Percentiles rank a stretch among this genome's conserved stretches.
Evolutionary conservation across 1,284 basidiomycete genomes (phyloP).

Genomic region (Irpex sp.): DNA sequence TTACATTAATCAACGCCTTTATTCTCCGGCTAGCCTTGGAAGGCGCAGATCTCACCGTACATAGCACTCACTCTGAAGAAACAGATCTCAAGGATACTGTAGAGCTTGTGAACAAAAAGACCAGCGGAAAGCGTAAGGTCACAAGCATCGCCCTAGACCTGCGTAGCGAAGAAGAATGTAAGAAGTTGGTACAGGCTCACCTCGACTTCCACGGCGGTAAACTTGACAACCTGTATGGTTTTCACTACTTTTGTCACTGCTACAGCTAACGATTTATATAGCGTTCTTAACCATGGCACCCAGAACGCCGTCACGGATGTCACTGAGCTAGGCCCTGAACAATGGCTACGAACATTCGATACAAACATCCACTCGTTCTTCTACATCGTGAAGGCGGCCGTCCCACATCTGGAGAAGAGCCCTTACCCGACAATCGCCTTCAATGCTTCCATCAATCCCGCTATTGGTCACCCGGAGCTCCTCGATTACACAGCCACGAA

Average conservation of each 20-base stretch:
- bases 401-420: conserved; percentile 37
- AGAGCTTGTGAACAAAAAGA: conserved; percentile 36
- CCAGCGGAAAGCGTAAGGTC: conserved; percentile 36
- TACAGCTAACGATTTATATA: conserved; percentile 12
- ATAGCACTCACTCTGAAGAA: conserved; percentile 46
- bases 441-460: conserved; percentile 47
- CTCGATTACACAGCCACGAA: conserved; percentile 51
- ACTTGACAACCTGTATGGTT: conserved; percentile 41
- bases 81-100: conserved; percentile 40
- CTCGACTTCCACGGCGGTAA: conserved; percentile 33
- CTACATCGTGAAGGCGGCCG: conserved; percentile 45
- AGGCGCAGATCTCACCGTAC: conserved; percentile 52
- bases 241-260: background rate
- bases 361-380: conserved; percentile 50
- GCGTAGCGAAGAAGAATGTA: conserved; percentile 38
- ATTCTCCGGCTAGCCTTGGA: conserved; percentile 39
- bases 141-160: conserved; percentile 40
- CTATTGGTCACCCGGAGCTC: conserved; percentile 49
- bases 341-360: conserved; percentile 52
- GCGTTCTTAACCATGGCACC: conserved; percentile 51
- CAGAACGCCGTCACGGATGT: conserved; percentile 46
- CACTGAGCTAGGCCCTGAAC: conserved; percentile 38
- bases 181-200: conserved; percentile 40
- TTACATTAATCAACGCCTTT: background rate
- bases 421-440: conserved; percentile 42